Evolutionary conservation across 2,329 filamentous ascomycete species (phyloP).

Genomic region (Phaeosphaeria sp.): DNA sequence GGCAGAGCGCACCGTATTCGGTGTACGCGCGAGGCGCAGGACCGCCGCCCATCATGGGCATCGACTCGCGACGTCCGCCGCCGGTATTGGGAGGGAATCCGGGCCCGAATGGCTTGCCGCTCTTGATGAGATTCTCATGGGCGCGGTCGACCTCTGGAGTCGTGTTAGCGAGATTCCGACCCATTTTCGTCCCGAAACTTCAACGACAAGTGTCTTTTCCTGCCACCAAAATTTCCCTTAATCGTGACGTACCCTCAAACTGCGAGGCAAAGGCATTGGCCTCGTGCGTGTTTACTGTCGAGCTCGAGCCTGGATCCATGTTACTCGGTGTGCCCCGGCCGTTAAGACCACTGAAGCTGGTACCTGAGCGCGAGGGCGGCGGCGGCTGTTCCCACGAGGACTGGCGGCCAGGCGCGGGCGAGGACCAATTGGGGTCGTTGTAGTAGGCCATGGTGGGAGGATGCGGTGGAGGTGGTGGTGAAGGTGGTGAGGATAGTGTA

Average conservation of each 20-base stretch:
- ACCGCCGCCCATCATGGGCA: conserved; percentile 65
- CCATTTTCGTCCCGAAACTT: background rate
- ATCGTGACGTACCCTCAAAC: conserved; percentile 77
- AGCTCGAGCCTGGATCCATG: conserved; percentile 70
- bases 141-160: conserved; percentile 89
- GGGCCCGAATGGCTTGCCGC: conserved; percentile 82
- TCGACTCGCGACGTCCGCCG: conserved; percentile 80
- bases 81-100: conserved; percentile 35
- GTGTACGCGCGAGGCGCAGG: conserved; percentile 62
- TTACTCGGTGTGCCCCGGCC: conserved; percentile 34
- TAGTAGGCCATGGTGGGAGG: conserved; percentile 68
- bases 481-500: conserved; percentile 7
- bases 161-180: conserved; percentile 15
- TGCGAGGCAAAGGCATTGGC: conserved; percentile 81
- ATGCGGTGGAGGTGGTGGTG: conserved; percentile 9
- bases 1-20: conserved; percentile 62
- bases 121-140: conserved; percentile 94
- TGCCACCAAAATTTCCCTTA: background rate
- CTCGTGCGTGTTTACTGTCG: conserved; percentile 71
- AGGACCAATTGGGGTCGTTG: conserved; percentile 69
- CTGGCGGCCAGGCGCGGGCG: conserved; percentile 67
- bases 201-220: background rate
- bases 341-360: conserved; percentile 34
- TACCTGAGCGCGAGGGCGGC: conserved; percentile 76
- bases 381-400: conserved; percentile 75